Evolutionary conservation across 768 basidiomycete genomes (phyloP).

Genomic region (Leucosporidium yakuticum): DNA sequence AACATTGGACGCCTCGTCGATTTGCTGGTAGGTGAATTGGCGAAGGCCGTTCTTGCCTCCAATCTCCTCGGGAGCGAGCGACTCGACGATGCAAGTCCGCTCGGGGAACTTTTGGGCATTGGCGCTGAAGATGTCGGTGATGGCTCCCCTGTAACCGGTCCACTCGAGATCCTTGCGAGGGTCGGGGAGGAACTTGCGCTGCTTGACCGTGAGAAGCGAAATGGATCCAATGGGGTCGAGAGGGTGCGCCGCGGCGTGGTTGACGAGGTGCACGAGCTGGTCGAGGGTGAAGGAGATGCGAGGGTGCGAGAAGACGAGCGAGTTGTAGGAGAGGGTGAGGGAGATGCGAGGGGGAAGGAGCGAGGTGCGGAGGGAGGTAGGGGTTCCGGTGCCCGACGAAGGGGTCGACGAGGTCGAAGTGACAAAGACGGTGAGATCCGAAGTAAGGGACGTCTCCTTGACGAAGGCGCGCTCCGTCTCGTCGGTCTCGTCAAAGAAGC

Average conservation of each 20-base stretch:
- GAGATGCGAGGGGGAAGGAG: slow-evolving; percentile 62
- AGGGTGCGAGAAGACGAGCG: slow-evolving; percentile 74
- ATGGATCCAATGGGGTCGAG: slow-evolving; percentile 68
- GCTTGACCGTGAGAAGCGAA: slow-evolving; percentile 66
- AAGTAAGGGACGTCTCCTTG: slow-evolving; percentile 69
- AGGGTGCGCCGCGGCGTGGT: slow-evolving; percentile 63
- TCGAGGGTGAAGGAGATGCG: slow-evolving; percentile 75
- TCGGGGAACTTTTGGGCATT: slow-evolving; percentile 78
- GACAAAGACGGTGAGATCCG: slow-evolving; percentile 89
- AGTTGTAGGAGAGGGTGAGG: slow-evolving; percentile 86
- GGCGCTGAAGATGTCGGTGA: slow-evolving; percentile 84
- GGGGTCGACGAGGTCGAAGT: slow-evolving; percentile 57
- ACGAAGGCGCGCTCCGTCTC: slow-evolving; percentile 64
- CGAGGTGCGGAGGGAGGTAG: slow-evolving; percentile 50
- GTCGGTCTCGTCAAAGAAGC: slow-evolving; percentile 93
- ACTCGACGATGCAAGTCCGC: slow-evolving; percentile 82
- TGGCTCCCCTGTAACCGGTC: slow-evolving; percentile 96
- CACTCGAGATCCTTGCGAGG: slow-evolving; percentile 85
- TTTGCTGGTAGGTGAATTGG: slow-evolving; percentile 69
- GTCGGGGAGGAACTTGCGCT: slow-evolving; percentile 66
- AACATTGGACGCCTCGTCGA: slow-evolving; percentile 78
- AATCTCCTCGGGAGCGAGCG: slow-evolving; percentile 46
- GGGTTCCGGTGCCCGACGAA: slow-evolving; percentile 35
- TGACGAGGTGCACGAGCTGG: slow-evolving; percentile 72
- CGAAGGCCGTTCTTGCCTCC: slow-evolving; percentile 51